Conservation (phyloP, 2,329 filamentous ascomycete genomes). For the Penicillium sp. region DNA sequence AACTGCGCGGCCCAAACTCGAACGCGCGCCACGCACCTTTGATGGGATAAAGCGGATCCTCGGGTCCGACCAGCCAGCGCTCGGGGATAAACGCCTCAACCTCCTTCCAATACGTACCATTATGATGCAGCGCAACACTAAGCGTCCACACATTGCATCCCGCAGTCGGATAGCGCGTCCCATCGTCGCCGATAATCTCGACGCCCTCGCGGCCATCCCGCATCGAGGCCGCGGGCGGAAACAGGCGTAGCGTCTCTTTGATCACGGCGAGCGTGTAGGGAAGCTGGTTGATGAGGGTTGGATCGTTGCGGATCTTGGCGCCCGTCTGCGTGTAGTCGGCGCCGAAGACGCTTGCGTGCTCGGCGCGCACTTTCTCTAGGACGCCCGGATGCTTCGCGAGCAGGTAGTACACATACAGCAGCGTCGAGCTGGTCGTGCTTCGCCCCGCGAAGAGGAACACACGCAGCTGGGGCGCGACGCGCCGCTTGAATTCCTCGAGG, state of each 20-base stretch:
- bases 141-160: constrained; percentile 23
- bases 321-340: constrained; percentile 43
- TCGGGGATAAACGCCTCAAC: constrained; percentile 40
- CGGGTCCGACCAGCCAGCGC: constrained; percentile 39
- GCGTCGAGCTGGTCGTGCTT: constrained; percentile 33
- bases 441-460: constrained; percentile 39
- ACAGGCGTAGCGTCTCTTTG: constrained; percentile 61
- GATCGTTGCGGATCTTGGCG: constrained; percentile 46
- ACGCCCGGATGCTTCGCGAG: constrained; percentile 41
- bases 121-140: constrained; percentile 21
- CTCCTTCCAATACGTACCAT: constrained; percentile 23
- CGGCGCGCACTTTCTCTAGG: constrained; percentile 47
- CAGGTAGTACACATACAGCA: constrained; percentile 30
- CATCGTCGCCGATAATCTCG: constrained; percentile 15
- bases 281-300: constrained; percentile 56
- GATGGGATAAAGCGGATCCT: constrained; percentile 26
- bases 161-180: constrained; percentile 19
- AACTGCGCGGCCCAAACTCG: constrained; percentile 53
- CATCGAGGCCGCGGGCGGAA: constrained; percentile 44
- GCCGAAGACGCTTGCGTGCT: constrained; percentile 60
- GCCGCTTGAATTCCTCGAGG: background rate
- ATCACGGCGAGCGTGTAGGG: constrained; percentile 59
- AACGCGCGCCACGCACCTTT: constrained; percentile 56
- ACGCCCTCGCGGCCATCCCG: constrained; percentile 21
- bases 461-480: constrained; percentile 10